These are phyloP conservation scores for Mesostigma viride DNA, from an alignment of 139 green algal genomes.

Conservation along the genomic window DNA sequence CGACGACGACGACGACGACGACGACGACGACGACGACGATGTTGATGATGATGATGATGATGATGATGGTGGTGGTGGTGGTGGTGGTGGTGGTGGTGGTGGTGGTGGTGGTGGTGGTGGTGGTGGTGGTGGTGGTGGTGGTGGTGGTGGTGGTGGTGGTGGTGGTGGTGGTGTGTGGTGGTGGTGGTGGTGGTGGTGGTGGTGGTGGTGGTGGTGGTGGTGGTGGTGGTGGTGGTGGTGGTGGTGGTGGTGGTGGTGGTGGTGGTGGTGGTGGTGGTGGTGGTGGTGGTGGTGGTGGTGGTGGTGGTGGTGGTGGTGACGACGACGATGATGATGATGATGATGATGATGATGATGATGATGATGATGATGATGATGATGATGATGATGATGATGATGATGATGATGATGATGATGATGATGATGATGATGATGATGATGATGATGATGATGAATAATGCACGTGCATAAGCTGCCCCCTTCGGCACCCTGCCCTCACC, in stretches of 20 bases:
- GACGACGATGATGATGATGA: background rate
- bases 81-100: background rate
- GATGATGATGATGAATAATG: background rate
- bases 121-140: no score
- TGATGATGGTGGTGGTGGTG: background rate
- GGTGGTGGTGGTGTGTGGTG: no score
- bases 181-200: no score
- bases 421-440: background rate
- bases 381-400: background rate
- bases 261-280: no score
- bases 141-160: no score
- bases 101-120: background rate
- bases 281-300: background rate
- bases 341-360: background rate
- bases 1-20: constrained; percentile 1
- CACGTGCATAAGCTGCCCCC: background rate
- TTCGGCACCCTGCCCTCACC: background rate
- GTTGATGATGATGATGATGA: background rate
- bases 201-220: no score
- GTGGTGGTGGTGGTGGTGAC: background rate
- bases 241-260: no score
- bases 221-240: no score
- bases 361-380: background rate
- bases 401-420: background rate
- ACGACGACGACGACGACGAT: no score